These are phyloP conservation scores for Nepenthes mirabilis DNA, from an alignment of 148 eudicot genomes.

Conservation along the genomic window DNA sequence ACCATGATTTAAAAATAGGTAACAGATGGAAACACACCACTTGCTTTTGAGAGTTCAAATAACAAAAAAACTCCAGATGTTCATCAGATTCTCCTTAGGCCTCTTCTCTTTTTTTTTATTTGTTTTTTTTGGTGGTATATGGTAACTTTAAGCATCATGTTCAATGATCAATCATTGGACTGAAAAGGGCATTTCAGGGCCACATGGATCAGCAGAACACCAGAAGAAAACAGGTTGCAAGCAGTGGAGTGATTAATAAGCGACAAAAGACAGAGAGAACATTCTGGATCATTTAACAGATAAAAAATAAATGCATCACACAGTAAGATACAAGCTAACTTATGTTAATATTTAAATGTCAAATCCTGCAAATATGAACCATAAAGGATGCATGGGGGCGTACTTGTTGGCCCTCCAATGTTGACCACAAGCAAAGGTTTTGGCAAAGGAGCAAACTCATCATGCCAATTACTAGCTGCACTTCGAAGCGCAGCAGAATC, in stretches of 20 bases:
- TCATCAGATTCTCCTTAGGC: background rate
- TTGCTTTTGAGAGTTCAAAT: background rate
- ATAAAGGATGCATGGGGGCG: background rate
- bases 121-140: no score
- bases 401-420: conserved; percentile 95
- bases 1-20: background rate
- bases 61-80: background rate
- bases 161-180: background rate
- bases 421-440: conserved; percentile 92
- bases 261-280: no score
- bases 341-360: no score
- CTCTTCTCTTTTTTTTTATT: no score
- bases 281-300: no score
- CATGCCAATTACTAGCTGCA: conserved; percentile 88
- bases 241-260: no score
- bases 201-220: no score
- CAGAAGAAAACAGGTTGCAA: no score
- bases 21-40: background rate
- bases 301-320: no score
- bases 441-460: conserved; percentile 75
- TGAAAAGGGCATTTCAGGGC: no score
- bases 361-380: background rate
- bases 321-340: no score
- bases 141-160: background rate
- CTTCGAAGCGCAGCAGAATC: conserved; percentile 65